Evolutionary conservation across 495 filamentous ascomycete genomes (phyloP).

Genomic region (Penicillium atrosanguineum): DNA sequence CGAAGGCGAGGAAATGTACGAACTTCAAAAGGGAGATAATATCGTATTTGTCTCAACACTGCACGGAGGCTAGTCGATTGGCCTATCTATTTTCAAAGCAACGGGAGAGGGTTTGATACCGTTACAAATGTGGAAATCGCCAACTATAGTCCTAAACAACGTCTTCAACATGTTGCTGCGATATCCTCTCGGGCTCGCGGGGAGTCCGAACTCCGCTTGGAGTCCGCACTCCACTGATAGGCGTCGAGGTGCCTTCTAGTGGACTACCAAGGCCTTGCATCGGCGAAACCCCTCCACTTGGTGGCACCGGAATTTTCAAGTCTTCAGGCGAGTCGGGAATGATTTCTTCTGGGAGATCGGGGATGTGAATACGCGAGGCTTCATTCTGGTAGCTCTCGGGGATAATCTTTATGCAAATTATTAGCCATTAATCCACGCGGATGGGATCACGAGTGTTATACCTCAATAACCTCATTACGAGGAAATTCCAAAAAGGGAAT

Average conservation of each 20-base stretch:
- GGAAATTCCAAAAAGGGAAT: constrained; percentile 94
- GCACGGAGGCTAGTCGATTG: constrained; percentile 69
- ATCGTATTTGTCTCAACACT: constrained; percentile 98
- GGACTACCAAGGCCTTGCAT: constrained; percentile 49
- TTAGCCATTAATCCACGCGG: constrained; percentile 9
- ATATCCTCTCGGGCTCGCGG: constrained; percentile 46
- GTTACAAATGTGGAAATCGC: not conserved
- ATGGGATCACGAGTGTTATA: constrained; percentile 24
- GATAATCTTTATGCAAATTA: constrained; percentile 63
- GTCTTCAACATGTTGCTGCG: constrained; percentile 49
- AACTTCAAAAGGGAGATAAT: constrained; percentile 76
- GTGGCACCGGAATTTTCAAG: constrained; percentile 75
- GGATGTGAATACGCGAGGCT: constrained; percentile 80
- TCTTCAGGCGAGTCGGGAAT: constrained; percentile 78
- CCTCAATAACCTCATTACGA: constrained; percentile 95
- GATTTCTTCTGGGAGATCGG: constrained; percentile 56
- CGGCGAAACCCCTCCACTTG: constrained; percentile 52
- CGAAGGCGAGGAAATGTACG: constrained; percentile 88
- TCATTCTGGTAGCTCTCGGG: constrained; percentile 96
- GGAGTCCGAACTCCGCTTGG: constrained; percentile 41
- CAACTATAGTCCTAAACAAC: constrained; percentile 32
- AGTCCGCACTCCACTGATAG: constrained; percentile 36
- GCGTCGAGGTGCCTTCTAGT: constrained; percentile 39
- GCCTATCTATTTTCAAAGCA: not conserved
- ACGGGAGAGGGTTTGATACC: not conserved